phyloP scores from a whole-genome alignment of 225 moss, liverwort and hornwort genomes.

The Marchantia paleacea region DNA sequence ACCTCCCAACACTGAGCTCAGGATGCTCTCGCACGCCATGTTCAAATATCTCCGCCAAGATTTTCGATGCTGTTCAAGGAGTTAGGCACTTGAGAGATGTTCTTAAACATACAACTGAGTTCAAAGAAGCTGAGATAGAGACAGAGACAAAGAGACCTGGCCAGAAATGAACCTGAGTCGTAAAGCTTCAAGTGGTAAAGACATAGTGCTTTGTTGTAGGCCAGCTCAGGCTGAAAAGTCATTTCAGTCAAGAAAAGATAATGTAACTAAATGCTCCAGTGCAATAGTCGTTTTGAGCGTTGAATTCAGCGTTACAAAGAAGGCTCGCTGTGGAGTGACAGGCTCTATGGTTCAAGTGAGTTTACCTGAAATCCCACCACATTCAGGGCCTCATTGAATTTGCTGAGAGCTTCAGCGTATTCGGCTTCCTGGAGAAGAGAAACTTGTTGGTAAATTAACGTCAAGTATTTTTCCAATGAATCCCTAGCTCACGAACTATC shows the following conservation, averaged over 20 bases:
- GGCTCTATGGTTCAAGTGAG: neutral
- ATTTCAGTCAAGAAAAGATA: neutral
- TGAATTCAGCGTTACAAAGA: neutral
- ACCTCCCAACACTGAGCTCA: constrained; percentile 74
- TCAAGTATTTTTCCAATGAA: neutral
- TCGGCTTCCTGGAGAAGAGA: constrained; percentile 54
- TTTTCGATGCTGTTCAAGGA: constrained; percentile 48
- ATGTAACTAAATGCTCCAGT: neutral
- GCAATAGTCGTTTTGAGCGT: neutral
- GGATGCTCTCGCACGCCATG: constrained; percentile 65
- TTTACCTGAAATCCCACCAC: constrained; percentile 57
- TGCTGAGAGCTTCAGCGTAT: constrained; percentile 54
- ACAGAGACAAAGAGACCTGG: neutral
- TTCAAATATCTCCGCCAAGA: constrained; percentile 63
- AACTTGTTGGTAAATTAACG: neutral
- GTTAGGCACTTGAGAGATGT: neutral
- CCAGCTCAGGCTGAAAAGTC: constrained; percentile 52
- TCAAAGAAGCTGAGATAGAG: no score
- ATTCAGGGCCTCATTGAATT: constrained; percentile 54
- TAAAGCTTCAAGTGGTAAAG: constrained; percentile 63
- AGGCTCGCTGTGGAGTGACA: neutral
- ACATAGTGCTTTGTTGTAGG: constrained; percentile 75
- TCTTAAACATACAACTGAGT: neutral
- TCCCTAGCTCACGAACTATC: no score
- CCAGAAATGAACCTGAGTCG: constrained; percentile 50